Evolutionary conservation across 2,329 filamentous ascomycete genomes (phyloP), one percentile per base, ranked within the genome.

Genomic region (Scedosporium boydii): DNA sequence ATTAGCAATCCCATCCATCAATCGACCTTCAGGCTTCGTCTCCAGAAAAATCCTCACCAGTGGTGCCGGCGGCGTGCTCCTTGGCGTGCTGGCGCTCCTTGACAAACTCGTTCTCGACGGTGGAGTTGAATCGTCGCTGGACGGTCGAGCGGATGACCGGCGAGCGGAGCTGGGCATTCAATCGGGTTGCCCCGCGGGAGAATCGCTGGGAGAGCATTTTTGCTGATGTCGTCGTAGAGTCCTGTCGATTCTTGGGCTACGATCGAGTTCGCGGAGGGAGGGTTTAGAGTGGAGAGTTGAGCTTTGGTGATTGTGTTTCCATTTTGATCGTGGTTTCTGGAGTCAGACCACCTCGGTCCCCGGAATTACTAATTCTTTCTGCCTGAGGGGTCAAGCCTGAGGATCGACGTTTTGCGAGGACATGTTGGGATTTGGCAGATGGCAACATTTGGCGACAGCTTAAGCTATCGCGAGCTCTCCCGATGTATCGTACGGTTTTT

Each of bases 41-140:
- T n/a, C 42, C 12, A 26, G 27, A 27, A 61, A 62, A 84, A 23
- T 58, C 21, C 89, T 75, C 74, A 97, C 93, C 88, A 77, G 88
- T 89, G 69, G 91, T 95, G 72, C 84, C 83, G 69, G 82, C 86
- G 72, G 95, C 95, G 77, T 99, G 95, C 70, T 91, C 87, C 83
- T 96, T 93, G 74, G 96, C 90, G 71, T 89, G 90, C 75, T 87
- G 82, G 75, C 95, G 87, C 84, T 99, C 95, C 72, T 89, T 87
- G 82, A 96, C 88, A 84, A 98, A 99, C 72, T 87, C 86, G 80
- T 96, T 98, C 80, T 96, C 90, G 70, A 90, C 75, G 70, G 82
- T 80, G 79, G 84, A 87, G 74, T 87, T 87, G 71, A 91, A 82
- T 70, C 88, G 87, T 76, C 89, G 87, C 81, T 90, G 88, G 70